Evolutionary conservation across 108 stramenopile species (phyloP).

Genomic region (Parmales sp.): DNA sequence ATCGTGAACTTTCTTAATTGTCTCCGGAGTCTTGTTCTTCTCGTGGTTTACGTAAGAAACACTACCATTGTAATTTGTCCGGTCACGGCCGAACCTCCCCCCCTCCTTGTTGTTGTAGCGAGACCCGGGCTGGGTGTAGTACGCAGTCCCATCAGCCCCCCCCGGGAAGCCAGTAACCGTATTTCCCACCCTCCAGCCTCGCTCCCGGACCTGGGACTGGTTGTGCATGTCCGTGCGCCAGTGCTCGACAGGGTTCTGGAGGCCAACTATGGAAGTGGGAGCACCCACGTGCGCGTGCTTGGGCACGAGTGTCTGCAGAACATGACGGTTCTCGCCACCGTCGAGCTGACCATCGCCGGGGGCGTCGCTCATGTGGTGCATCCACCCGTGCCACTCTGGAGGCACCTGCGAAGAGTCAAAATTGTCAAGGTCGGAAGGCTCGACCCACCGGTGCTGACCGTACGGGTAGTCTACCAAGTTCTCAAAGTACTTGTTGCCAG

Average conservation of each 20-base stretch:
- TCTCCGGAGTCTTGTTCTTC: too few species aligned
- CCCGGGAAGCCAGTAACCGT: constrained; percentile 64
- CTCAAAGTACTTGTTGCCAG: constrained; percentile 91
- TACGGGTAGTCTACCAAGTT: constrained; percentile 82
- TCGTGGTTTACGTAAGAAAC: too few species aligned
- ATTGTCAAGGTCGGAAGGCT: constrained; percentile 85
- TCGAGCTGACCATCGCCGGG: constrained; percentile 47
- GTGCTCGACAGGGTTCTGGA: constrained; percentile 33
- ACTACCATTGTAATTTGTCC: too few species aligned
- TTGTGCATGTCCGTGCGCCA: constrained; percentile 74
- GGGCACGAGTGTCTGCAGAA: constrained; percentile 28
- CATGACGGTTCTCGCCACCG: constrained; percentile 28
- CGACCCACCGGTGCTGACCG: constrained; percentile 93
- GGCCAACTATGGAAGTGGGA: not conserved
- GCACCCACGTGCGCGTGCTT: constrained; percentile 50
- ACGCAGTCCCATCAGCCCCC: constrained; percentile 35
- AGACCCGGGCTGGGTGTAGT: constrained; percentile 87
- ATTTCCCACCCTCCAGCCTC: constrained; percentile 79
- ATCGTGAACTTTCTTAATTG: too few species aligned
- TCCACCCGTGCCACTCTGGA: constrained; percentile 92
- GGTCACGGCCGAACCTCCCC: too few species aligned
- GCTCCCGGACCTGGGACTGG: constrained; percentile 64
- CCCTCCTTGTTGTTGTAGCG: too few species aligned
- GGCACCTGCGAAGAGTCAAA: constrained; percentile 79
- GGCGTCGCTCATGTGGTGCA: constrained; percentile 76